Percentiles rank a stretch among this genome's conserved stretches.
Evolutionary conservation across 345 rosid genomes (phyloP).

Genomic region (Brassica nigra): DNA sequence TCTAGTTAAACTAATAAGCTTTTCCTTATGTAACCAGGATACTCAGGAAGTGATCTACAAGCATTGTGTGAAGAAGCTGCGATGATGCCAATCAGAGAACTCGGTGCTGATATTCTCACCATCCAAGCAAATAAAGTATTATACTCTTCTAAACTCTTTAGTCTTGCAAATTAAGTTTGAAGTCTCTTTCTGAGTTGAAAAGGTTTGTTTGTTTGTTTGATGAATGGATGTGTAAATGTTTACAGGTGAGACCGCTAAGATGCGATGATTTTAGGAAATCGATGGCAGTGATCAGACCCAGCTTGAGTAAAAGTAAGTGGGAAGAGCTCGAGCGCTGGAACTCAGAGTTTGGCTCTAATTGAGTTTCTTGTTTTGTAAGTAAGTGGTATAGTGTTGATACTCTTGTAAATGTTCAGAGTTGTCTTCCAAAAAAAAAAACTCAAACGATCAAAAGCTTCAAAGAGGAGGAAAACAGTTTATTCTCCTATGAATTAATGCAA

Average conservation of each 20-base stretch:
- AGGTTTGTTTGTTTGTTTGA: not conserved
- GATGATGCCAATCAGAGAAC: constrained; percentile 98
- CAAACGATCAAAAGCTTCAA: no score
- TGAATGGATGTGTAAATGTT: not conserved
- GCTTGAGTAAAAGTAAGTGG: constrained; percentile 87
- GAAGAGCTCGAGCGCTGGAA: constrained; percentile 93
- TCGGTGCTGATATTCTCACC: constrained; percentile 81
- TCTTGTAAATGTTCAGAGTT: constrained; percentile 23
- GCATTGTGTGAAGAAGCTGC: constrained; percentile 99
- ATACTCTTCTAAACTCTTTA: not conserved
- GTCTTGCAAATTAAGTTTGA: not conserved
- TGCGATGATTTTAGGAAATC: constrained; percentile 82
- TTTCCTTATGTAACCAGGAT: constrained; percentile 49
- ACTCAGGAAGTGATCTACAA: constrained; percentile 98
- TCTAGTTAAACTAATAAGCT: not conserved
- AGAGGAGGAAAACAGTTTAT: no score
- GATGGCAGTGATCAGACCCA: constrained; percentile 84
- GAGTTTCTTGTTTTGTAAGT: constrained; percentile 14
- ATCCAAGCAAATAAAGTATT: constrained; percentile 81
- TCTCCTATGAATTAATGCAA: no score
- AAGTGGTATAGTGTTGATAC: not conserved
- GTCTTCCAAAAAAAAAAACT: no score
- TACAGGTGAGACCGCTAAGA: constrained; percentile 75
- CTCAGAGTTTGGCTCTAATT: constrained; percentile 78
- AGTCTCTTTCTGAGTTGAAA: not conserved